Evolutionary conservation across 1,284 basidiomycete species (phyloP).

Genomic region (Cerrena zonata): DNA sequence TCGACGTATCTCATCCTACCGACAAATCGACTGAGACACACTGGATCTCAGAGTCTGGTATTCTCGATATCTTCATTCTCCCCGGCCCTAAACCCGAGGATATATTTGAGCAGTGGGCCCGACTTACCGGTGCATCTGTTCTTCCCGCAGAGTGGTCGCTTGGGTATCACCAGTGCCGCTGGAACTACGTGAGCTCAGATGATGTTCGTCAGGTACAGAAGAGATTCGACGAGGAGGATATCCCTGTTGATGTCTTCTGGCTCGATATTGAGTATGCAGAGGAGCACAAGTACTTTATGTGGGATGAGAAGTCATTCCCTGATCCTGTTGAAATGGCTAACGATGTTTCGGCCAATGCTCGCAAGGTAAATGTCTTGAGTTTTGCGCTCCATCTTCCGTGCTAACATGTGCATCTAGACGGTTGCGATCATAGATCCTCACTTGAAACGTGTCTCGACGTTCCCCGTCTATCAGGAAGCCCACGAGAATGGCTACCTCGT

Average conservation of each 20-base stretch:
- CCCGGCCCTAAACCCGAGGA: conserved; percentile 81
- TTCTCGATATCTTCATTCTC: conserved; percentile 89
- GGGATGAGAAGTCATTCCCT: conserved; percentile 89
- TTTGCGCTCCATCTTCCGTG: not conserved
- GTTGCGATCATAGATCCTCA: conserved; percentile 97
- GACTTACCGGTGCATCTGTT: conserved; percentile 79
- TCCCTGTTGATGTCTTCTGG: conserved; percentile 97
- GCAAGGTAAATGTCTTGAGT: conserved; percentile 69
- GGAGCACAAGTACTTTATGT: conserved; percentile 96
- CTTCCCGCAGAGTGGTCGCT: conserved; percentile 89
- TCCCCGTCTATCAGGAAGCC: conserved; percentile 84
- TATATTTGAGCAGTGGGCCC: conserved; percentile 82
- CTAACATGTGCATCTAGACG: conserved; percentile 52
- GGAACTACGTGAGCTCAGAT: conserved; percentile 93
- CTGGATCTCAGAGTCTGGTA: conserved; percentile 96
- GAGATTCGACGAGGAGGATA: conserved; percentile 87
- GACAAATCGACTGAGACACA: conserved; percentile 76
- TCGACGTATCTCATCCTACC: conserved; percentile 75
- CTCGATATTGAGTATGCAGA: conserved; percentile 95
- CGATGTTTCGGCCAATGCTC: conserved; percentile 77
- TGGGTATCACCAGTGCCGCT: conserved; percentile 95
- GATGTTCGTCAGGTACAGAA: conserved; percentile 86
- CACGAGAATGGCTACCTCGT: conserved; percentile 77
- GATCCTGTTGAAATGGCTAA: conserved; percentile 91
- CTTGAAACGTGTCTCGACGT: conserved; percentile 76